These are phyloP conservation scores for Pichia sp. DNA, from an alignment of 1,139 yeast species.

Conservation along the genomic window DNA sequence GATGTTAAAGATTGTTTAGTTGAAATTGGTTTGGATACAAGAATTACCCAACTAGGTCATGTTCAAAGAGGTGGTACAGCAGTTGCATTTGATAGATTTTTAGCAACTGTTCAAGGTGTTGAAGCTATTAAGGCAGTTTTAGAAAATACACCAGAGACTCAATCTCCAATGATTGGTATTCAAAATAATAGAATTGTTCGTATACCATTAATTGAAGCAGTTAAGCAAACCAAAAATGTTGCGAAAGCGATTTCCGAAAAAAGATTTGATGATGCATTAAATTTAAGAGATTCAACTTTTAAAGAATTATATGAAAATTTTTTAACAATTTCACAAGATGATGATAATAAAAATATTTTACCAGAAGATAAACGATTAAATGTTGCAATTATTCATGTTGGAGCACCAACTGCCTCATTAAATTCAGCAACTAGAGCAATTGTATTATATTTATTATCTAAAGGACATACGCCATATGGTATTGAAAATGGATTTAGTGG, in stretches of 20 bases:
- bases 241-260: conserved; percentile 76
- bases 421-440: conserved; percentile 90
- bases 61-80: conserved; percentile 99
- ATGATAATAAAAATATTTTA: conserved; percentile 43
- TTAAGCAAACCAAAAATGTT: conserved; percentile 73
- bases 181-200: conserved; percentile 82
- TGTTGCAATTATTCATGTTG: conserved; percentile 82
- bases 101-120: conserved; percentile 95
- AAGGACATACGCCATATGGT: conserved; percentile 84
- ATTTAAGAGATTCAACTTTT: conserved; percentile 80
- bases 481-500: conserved; percentile 94
- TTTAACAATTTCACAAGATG: conserved; percentile 65
- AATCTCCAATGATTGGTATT: conserved; percentile 92
- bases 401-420: conserved; percentile 97
- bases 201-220: conserved; percentile 83
- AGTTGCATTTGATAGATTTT: conserved; percentile 82
- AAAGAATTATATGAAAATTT: conserved; percentile 70
- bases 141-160: conserved; percentile 81
- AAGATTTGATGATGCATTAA: conserved; percentile 82
- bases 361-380: conserved; percentile 48
- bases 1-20: conserved; percentile 77
- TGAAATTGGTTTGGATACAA: conserved; percentile 81
- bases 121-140: conserved; percentile 94
- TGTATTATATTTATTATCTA: conserved; percentile 82
- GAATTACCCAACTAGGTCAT: conserved; percentile 93